Base-by-base conservation (phyloP, 2,329 filamentous ascomycete species). In the Neonectria hederae region DNA sequence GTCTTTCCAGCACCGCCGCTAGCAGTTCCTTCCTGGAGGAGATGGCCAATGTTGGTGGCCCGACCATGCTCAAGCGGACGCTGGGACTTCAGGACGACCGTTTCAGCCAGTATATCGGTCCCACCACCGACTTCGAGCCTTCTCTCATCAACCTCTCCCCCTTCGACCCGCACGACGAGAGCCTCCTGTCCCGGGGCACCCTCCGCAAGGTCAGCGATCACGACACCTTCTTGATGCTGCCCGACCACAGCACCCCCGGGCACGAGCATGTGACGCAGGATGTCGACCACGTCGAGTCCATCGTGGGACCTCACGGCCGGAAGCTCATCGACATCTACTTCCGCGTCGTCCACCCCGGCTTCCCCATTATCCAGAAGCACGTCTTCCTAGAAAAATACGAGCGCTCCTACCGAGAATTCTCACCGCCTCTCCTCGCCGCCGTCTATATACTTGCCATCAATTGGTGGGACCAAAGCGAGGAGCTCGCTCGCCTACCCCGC, bases 371-470 rank as follows among this genome's bases (percentile, higher is more conserved):
- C 42, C 91, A 96, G 75, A 94, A 94, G 79, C 86, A 88, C 63
- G 88, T 94, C 60, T 95, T 95, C 70, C 82, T 92, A 66, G 91
- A 94, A 76, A 91, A 92, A 74, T 93, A 94, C 80, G 87, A 89
- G 53, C 86, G 89, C 70, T 89, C 89, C 45, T 88, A 92, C 72
- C 86, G 87, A 58, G 89, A 92, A 69, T 92, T 95, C 74, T 90
- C 92, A 14, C 92, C 93, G 1, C 87, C 91, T 11, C 82, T 96
- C 26, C 83, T 97, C 17, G 92, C 92, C 32, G 92, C 92, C 57
- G 89, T 97, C 72, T 96, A 97, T 74, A 88, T 97, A 24, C 82
- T 97, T 24, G 92, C 94, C 9, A 86, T 97, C 73, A 94, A 95
- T 77, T 97, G 94, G 90, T 96, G 94, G 89, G 89, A 93, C 55